These are phyloP conservation scores for Ensete ventricosum DNA, from an alignment of 176 grass and related monocot genomes.

Conservation along the genomic window DNA sequence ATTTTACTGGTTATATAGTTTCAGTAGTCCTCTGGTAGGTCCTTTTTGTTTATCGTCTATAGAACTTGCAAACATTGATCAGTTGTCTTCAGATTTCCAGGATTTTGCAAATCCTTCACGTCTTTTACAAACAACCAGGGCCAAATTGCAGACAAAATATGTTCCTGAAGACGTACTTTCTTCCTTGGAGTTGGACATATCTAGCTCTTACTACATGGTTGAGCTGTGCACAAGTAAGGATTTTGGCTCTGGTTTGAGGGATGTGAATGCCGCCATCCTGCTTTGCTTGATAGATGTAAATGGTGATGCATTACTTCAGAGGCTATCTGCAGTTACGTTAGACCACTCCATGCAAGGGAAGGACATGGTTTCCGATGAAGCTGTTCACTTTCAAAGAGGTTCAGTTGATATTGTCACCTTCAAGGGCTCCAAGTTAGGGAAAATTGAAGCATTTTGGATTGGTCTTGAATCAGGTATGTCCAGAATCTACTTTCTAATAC, in stretches of 20 bases:
- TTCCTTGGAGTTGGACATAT: conserved; percentile 35
- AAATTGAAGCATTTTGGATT: conserved; percentile 71
- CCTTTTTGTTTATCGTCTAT: background rate
- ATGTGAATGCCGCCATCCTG: conserved; percentile 59
- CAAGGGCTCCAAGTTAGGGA: conserved; percentile 50
- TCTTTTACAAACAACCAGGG: conserved; percentile 45
- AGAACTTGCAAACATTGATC: conserved; percentile 13
- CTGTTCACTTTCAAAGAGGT: conserved; percentile 54
- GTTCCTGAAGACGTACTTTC: conserved; percentile 41
- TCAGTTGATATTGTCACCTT: conserved; percentile 56
- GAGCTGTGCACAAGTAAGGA: conserved; percentile 69
- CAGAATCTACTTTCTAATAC: background rate
- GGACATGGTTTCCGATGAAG: conserved; percentile 16
- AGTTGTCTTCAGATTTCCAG: conserved; percentile 44
- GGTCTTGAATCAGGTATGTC: conserved; percentile 88
- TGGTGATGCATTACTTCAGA: conserved; percentile 62
- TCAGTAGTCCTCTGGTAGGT: too few species aligned
- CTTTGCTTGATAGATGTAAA: conserved; percentile 53
- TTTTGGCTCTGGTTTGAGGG: conserved; percentile 56
- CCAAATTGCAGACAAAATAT: conserved; percentile 32
- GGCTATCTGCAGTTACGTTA: conserved; percentile 42
- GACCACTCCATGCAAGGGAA: conserved; percentile 18
- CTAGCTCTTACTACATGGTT: conserved; percentile 60
- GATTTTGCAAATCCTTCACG: conserved; percentile 50
- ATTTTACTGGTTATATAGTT: too few species aligned